These are phyloP conservation scores for Lathyrus sativus DNA, from an alignment of 306 rosid species.

Conservation along the genomic window DNA sequence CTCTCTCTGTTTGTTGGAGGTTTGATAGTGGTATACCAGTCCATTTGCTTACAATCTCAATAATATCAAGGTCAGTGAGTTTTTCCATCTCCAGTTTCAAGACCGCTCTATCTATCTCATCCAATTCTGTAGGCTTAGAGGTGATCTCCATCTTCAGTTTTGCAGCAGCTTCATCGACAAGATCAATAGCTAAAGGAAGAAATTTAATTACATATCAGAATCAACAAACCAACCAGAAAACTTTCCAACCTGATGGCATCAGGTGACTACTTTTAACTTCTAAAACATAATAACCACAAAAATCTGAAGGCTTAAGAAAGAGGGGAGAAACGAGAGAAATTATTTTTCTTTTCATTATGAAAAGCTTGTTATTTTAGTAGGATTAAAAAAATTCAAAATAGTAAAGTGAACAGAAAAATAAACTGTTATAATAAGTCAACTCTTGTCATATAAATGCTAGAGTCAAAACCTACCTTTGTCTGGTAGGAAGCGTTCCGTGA, in stretches of 20 bases:
- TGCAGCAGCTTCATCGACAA: conserved; percentile 98
- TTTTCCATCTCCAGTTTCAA: conserved; percentile 97
- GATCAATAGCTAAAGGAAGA: conserved; percentile 80
- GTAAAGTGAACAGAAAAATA: too few relatives aligned
- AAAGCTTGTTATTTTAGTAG: background rate
- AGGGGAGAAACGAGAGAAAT: background rate
- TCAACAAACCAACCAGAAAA: conserved; percentile 19
- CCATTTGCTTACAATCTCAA: conserved; percentile 93
- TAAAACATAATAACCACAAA: conserved; percentile 9
- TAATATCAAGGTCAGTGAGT: conserved; percentile 84
- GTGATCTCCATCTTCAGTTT: conserved; percentile 97
- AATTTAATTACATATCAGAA: conserved; percentile 24
- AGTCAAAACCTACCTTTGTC: conserved; percentile 69
- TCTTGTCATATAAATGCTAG: background rate
- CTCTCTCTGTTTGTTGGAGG: conserved; percentile 91
- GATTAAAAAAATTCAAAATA: too few relatives aligned
- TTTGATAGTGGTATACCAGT: conserved; percentile 87
- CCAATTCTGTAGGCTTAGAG: conserved; percentile 94
- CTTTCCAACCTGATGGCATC: conserved; percentile 4
- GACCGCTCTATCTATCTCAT: conserved; percentile 83
- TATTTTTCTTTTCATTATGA: background rate
- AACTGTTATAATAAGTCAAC: background rate
- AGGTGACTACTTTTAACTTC: conserved; percentile 3
- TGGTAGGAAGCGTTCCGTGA: conserved; percentile 89
- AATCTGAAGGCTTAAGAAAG: background rate